Conservation (phyloP, 2,329 filamentous ascomycete species). For the Bipolaris cookei region DNA sequence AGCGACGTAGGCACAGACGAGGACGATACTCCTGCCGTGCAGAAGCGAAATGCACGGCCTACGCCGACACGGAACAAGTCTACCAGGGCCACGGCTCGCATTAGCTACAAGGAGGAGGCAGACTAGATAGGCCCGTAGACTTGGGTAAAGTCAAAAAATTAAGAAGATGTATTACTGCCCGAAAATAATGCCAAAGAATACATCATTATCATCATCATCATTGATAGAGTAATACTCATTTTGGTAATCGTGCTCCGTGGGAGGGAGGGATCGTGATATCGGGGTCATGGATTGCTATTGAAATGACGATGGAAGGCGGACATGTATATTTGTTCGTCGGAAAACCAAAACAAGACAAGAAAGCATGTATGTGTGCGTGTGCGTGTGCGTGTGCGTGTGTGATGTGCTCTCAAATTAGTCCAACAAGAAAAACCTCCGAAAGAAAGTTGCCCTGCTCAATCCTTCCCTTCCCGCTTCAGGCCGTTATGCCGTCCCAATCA, state of each 20-base stretch:
- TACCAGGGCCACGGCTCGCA: slow-evolving; percentile 30
- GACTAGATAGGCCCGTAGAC: slow-evolving; percentile 37
- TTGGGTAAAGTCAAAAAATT: background rate
- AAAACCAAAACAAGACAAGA: no score
- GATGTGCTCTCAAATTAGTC: background rate
- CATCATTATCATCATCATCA: no score
- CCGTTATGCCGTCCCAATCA: slow-evolving; percentile 16
- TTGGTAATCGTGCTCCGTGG: no score
- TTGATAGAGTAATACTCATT: no score
- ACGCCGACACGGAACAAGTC: slow-evolving; percentile 37
- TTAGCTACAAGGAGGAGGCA: slow-evolving; percentile 47
- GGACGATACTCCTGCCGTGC: slow-evolving; percentile 29
- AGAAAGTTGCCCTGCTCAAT: slow-evolving; percentile 10
- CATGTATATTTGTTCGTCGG: no score
- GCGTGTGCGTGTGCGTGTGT: background rate
- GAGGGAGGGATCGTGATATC: no score
- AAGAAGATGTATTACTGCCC: background rate
- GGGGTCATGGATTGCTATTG: no score
- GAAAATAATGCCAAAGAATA: no score
- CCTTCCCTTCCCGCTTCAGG: slow-evolving; percentile 27
- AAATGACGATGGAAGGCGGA: no score
- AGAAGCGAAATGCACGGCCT: slow-evolving; percentile 33
- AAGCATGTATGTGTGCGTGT: background rate
- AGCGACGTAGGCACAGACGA: slow-evolving; percentile 48
- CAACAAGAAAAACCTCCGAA: slow-evolving; percentile 17